Evolutionary conservation across 192 early-diverging fungal genomes (phyloP), one percentile per base, ranked within the genome.

Genomic region (Mortierella alpina): DNA sequence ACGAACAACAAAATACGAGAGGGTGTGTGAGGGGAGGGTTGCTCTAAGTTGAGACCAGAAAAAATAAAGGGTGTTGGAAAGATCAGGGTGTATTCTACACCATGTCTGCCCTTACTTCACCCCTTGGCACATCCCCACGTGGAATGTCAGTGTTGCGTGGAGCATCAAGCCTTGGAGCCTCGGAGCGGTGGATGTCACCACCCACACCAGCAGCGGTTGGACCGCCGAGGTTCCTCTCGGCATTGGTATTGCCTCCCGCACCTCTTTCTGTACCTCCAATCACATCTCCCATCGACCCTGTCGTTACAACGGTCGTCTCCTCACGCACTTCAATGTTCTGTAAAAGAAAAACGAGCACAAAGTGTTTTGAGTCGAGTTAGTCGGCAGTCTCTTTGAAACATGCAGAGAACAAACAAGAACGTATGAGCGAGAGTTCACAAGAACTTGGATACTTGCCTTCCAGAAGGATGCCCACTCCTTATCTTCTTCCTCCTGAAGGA

Each of bases 381-480:
- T 2, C 20, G 18, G 10, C n/a, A 44, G 9, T 20, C 12, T 10
- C 42, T 47, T 45, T 7, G 20, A 71, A 40, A 17, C 47, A 14
- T 2, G 7, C 39, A 9, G 4, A 17, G 4, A 17, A 46, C 50
- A 57, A 55, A 62, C 39, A 42, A 51, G 61, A n/a, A n/a, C n/a
- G n/a, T n/a, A n/a, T n/a, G n/a, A n/a, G n/a, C n/a, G n/a, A n/a
- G n/a, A n/a, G n/a, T n/a, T n/a, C 18, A 49, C 63, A 9, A 4
- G 17, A 15, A 8, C 2, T 48, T 39, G 11, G 40, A 10, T 20
- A 77, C 76, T 66, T 80, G 58, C 77, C 60, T 72, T 52, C 70
- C 77, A 80, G 66, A 80, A 80, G 12, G 70, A 68, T 13, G 66
- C 70, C 69, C 77, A 80, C 60, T 80, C 77, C 58, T 80, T 80